Evolutionary conservation across 2,329 filamentous ascomycete genomes (phyloP), one percentile per base, ranked within the genome.

Genomic region (Gyromitra esculenta): DNA sequence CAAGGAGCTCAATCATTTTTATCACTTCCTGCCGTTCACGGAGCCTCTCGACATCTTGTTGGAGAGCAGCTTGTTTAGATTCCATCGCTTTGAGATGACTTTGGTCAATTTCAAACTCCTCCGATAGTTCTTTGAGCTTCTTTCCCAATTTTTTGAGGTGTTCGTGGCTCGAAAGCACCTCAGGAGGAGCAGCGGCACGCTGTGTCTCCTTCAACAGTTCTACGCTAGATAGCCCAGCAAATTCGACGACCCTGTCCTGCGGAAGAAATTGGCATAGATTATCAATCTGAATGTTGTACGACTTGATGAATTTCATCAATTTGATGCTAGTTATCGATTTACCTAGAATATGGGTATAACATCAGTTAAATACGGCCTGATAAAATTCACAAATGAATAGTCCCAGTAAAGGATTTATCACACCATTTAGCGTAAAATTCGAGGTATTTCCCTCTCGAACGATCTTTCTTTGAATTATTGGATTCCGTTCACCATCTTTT

Each of bases 191-290:
- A 5, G 94, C 94, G 43, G 96, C 96, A 81, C 94, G 90, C 78
- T 97, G 90, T 0, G 96, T 99, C 81, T 96, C 92, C 75, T 90
- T 87, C 0, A 99, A 87, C 21, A 97, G 87, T 57, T 96, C 91
- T 11, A 97, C 86, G 0, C 95, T 91, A 7, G 89, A 92, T 80
- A 97, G 88, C 4, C 89, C 91, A 4, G 96, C 93, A 82, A 99
- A 99, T 82, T 97, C 94, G 31, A 94, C 93, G 0, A 99, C 96
- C 80, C 94, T 92, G 82, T 99, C 96, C 83, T 99, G 96, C 0
- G 96, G 96, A 57, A 99, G 85, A 81, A 99, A 99, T 82, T 99
- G 96, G 83, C 96, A 99, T 1, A 99, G 87, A 80, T 99, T 99
- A 85, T 99, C 96, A 79, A 98, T 93, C 83, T 99, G 96, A 66